Conservation (phyloP, 2,329 filamentous ascomycete species). For the Monosporascus sp. region DNA sequence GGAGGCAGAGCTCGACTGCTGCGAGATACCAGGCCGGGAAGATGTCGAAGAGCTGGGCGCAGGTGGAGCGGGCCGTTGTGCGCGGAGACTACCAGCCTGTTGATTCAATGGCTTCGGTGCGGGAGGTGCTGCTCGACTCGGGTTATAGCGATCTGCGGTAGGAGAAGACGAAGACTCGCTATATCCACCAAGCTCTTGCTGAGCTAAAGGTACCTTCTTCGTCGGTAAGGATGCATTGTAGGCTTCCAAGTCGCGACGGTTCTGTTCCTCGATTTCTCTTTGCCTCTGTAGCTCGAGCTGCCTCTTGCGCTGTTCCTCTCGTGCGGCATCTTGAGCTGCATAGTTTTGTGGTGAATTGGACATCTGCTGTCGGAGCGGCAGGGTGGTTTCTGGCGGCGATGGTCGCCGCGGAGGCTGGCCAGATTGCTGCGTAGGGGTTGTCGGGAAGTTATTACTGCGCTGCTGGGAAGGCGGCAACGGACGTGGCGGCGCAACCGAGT, state of each 20-base stretch:
- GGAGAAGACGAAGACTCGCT: constrained; percentile 37
- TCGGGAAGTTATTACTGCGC: constrained; percentile 31
- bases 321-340: constrained; percentile 41
- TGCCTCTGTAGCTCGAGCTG: constrained; percentile 55
- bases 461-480: constrained; percentile 53
- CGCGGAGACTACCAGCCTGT: constrained; percentile 51
- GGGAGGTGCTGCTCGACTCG: constrained; percentile 75
- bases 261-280: constrained; percentile 58
- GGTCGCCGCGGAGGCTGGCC: constrained; percentile 36
- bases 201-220: constrained; percentile 70
- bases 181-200: constrained; percentile 75
- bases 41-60: constrained; percentile 44
- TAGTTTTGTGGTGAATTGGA: constrained; percentile 52
- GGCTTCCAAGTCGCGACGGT: constrained; percentile 71
- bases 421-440: constrained; percentile 30
- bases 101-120: constrained; percentile 59
- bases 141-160: constrained; percentile 67
- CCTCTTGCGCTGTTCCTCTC: constrained; percentile 56
- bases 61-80: constrained; percentile 78
- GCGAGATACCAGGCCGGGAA: constrained; percentile 40
- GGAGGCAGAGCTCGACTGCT: constrained; percentile 46
- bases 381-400: constrained; percentile 36
- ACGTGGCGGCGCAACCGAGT: constrained; percentile 62
- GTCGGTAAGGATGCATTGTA: constrained; percentile 89
- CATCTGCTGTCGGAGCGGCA: constrained; percentile 52